phyloP scores from a whole-genome alignment of 2,329 filamentous ascomycete genomes.

The Penicillium frequentans region DNA sequence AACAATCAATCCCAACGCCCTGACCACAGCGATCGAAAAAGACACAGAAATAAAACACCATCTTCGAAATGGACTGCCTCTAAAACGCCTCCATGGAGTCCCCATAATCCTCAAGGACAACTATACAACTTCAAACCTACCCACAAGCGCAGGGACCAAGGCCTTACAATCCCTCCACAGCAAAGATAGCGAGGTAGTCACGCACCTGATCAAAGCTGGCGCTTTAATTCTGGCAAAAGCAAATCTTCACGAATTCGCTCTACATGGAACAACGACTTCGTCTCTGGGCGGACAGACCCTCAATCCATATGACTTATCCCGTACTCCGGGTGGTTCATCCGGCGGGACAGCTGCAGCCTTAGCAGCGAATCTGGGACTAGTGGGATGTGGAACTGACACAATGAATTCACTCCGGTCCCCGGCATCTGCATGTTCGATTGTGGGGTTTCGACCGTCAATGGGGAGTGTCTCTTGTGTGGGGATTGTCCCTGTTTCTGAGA shows the following conservation, averaged over 20 bases:
- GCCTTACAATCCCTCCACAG: conserved; percentile 49
- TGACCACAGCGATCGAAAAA: conserved; percentile 51
- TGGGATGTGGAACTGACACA: conserved; percentile 61
- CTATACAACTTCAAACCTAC: conserved; percentile 56
- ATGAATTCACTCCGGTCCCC: conserved; percentile 64
- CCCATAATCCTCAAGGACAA: conserved; percentile 66
- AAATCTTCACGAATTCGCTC: conserved; percentile 63
- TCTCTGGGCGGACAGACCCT: conserved; percentile 64
- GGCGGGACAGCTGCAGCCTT: conserved; percentile 64
- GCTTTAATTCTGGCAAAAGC: conserved; percentile 61
- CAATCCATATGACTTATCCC: conserved; percentile 64
- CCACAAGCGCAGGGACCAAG: conserved; percentile 58
- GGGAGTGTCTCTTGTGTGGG: conserved; percentile 54
- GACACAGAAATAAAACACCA: conserved; percentile 36
- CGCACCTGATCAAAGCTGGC: conserved; percentile 51
- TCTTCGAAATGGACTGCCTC: background rate
- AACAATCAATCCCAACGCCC: conserved; percentile 51
- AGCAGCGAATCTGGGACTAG: conserved; percentile 57
- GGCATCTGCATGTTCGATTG: conserved; percentile 61
- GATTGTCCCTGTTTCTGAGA: conserved; percentile 57
- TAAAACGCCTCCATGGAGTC: conserved; percentile 55
- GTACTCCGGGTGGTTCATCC: conserved; percentile 66
- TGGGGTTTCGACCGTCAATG: conserved; percentile 59
- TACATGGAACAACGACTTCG: conserved; percentile 64
- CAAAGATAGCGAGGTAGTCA: conserved; percentile 52